Evolutionary conservation across 2,329 filamentous ascomycete species (phyloP).

Genomic region (Cercospora nicotianae): DNA sequence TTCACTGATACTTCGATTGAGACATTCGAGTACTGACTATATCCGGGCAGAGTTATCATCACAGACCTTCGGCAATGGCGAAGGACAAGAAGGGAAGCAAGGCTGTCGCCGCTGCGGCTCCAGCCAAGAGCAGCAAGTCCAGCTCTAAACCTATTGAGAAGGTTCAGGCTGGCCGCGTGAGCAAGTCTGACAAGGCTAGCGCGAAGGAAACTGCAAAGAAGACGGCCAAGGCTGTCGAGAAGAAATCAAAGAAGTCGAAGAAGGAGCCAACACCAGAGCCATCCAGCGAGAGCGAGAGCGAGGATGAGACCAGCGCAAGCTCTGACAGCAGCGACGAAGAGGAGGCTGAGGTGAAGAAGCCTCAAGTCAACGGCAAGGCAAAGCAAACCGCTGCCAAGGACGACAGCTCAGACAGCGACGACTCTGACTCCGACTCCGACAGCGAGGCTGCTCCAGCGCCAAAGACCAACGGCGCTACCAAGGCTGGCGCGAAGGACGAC

Average conservation of each 20-base stretch:
- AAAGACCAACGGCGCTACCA: constrained; percentile 34
- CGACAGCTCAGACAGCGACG: constrained; percentile 21
- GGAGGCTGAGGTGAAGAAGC: constrained; percentile 29
- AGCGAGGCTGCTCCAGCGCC: constrained; percentile 33
- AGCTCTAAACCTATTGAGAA: constrained; percentile 46
- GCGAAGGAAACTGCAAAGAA: constrained; percentile 53
- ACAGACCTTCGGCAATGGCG: constrained; percentile 41
- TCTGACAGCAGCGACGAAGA: constrained; percentile 43
- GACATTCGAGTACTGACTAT: constrained; percentile 32
- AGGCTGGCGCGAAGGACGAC: constrained; percentile 30
- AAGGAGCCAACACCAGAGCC: constrained; percentile 51
- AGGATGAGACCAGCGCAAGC: constrained; percentile 39
- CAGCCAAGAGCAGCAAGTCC: constrained; percentile 31
- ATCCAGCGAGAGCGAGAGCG: constrained; percentile 36
- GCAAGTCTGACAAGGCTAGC: constrained; percentile 65
- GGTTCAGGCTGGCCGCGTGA: constrained; percentile 64
- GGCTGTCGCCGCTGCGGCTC: constrained; percentile 32
- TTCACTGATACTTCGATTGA: constrained; percentile 20
- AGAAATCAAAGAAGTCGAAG: constrained; percentile 46
- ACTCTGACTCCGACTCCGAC: constrained; percentile 32
- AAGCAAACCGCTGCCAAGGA: constrained; percentile 30
- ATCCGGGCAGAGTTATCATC: constrained; percentile 32
- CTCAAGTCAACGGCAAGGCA: constrained; percentile 27
- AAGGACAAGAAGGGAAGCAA: constrained; percentile 49
- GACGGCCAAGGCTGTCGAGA: constrained; percentile 49